Percentiles rank a stretch among this genome's conserved stretches.
These are phyloP conservation scores for Roridomyces roridus DNA, from an alignment of 768 basidiomycete genomes.

Conservation along the genomic window DNA sequence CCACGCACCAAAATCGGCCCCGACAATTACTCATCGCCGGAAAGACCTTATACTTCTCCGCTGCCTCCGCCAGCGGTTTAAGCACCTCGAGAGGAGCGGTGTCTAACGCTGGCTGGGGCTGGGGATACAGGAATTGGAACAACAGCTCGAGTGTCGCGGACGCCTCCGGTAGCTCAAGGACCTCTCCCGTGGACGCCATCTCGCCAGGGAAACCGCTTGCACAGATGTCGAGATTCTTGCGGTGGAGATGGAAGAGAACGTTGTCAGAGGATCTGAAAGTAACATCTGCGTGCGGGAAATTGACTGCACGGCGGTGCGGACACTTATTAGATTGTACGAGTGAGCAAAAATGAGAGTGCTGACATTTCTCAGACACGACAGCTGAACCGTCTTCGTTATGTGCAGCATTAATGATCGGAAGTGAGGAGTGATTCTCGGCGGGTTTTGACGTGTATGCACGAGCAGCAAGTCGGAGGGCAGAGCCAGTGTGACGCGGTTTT, in stretches of 20 bases:
- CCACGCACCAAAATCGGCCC: background rate
- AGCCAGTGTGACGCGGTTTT: too few relatives aligned
- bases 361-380: too few relatives aligned
- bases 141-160: conserved; percentile 18
- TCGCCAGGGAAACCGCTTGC: conserved; percentile 9
- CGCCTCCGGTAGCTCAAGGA: background rate
- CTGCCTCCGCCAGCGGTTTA: conserved; percentile 18
- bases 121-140: conserved; percentile 25
- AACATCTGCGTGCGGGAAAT: conserved; percentile 20
- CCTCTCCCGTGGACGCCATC: background rate
- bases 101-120: conserved; percentile 21
- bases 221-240: conserved; percentile 17
- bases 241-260: conserved; percentile 14
- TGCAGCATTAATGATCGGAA: too few relatives aligned
- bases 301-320: too few relatives aligned
- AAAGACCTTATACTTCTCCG: conserved; percentile 27
- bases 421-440: too few relatives aligned
- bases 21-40: conserved; percentile 19
- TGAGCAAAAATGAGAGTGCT: too few relatives aligned
- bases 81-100: conserved; percentile 14
- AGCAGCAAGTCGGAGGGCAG: too few relatives aligned
- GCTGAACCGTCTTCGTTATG: too few relatives aligned
- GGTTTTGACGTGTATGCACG: too few relatives aligned
- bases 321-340: too few relatives aligned
- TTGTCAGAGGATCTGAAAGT: conserved; percentile 17